A percentile compares a stretch with the other conserved stretches of the same genome.
phyloP scores from a whole-genome alignment of 1,284 basidiomycete species.

The Ustilago bromivora region DNA sequence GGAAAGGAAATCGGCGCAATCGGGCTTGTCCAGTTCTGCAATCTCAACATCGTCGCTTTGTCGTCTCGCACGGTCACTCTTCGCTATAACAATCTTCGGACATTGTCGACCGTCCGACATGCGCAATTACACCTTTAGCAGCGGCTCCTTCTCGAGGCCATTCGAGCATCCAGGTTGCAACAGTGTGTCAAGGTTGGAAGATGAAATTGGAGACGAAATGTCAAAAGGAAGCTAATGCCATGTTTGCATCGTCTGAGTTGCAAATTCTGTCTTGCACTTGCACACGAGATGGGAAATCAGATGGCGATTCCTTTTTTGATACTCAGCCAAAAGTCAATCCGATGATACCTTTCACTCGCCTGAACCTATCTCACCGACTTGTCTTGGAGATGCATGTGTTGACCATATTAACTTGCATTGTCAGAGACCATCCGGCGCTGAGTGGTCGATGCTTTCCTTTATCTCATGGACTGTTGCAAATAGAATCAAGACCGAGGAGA shows the following conservation, averaged over 20 bases:
- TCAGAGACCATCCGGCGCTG: neutral
- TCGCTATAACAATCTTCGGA: neutral
- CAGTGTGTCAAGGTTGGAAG: neutral
- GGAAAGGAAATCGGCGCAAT: neutral
- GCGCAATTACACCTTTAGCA: neutral
- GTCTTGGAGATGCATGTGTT: slow-evolving; percentile 1
- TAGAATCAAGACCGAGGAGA: neutral
- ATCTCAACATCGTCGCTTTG: neutral
- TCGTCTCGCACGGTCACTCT: neutral
- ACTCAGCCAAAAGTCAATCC: neutral
- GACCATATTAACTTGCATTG: slow-evolving; percentile 1
- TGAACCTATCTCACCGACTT: neutral
- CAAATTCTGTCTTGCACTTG: neutral
- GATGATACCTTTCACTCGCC: neutral
- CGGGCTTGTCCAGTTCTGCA: neutral
- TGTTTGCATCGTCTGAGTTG: slow-evolving; percentile 4
- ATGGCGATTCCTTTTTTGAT: slow-evolving; percentile 2
- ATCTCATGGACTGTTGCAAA: neutral
- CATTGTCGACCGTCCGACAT: neutral
- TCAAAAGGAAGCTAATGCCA: slow-evolving; percentile 7
- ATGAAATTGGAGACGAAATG: neutral
- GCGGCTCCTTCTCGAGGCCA: neutral
- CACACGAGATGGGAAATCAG: neutral
- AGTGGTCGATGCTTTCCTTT: no score
- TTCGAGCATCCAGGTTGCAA: neutral